These are phyloP conservation scores for Dioscorea cayenensis DNA, from an alignment of 116 monocot genomes.

Conservation along the genomic window DNA sequence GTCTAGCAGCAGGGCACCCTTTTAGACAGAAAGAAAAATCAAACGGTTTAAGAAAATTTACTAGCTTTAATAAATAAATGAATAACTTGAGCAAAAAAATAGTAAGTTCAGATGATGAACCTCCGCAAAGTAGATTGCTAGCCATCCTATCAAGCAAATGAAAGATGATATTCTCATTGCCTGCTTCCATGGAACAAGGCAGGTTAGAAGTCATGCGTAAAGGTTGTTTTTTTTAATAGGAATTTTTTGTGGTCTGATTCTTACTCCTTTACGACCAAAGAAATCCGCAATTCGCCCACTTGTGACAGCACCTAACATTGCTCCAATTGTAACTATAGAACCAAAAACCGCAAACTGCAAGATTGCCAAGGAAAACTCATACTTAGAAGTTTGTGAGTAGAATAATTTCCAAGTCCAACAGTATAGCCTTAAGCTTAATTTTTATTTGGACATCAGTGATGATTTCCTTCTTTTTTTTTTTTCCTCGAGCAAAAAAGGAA, in stretches of 20 bases:
- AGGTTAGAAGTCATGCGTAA: neutral
- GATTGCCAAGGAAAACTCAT: neutral
- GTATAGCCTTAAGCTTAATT: neutral
- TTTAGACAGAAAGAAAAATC: neutral
- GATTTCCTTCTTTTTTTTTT: too few species aligned
- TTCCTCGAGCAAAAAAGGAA: too few species aligned
- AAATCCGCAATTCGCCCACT: slow-evolving; percentile 51
- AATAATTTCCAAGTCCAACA: neutral
- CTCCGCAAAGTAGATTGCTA: slow-evolving; percentile 55
- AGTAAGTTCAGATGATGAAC: slow-evolving; percentile 17
- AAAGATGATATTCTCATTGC: slow-evolving; percentile 57
- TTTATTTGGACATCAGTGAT: too few species aligned
- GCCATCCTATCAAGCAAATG: slow-evolving; percentile 57
- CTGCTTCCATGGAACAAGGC: slow-evolving; percentile 17
- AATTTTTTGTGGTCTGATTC: neutral
- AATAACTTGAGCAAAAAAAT: neutral
- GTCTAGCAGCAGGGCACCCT: slow-evolving; percentile 51
- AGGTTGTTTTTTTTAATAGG: neutral
- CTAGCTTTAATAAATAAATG: neutral
- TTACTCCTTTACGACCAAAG: slow-evolving; percentile 60
- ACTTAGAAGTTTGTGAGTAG: neutral
- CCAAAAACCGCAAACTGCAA: slow-evolving; percentile 64
- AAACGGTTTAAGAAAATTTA: neutral
- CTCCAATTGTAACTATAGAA: slow-evolving; percentile 58
- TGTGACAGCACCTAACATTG: slow-evolving; percentile 56